phyloP scores from a whole-genome alignment of 139 green algal genomes.

The Raphidocelis subcapitata region DNA sequence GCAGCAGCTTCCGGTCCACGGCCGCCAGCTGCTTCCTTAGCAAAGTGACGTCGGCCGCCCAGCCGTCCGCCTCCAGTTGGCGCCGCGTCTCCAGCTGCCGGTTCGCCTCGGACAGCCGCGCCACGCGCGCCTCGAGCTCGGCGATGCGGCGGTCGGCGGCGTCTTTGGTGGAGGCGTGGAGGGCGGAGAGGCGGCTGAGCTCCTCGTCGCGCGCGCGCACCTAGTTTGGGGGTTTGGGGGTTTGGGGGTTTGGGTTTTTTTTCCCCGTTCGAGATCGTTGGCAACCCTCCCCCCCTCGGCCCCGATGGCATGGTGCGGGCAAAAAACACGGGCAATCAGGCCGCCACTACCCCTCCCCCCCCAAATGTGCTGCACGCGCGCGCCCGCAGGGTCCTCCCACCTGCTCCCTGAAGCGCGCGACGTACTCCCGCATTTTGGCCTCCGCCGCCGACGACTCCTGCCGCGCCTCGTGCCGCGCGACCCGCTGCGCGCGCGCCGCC shows the following conservation, averaged over 20 bases:
- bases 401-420: slow-evolving; percentile 42
- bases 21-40: slow-evolving; percentile 59
- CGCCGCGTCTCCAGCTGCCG: slow-evolving; percentile 48
- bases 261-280: no score
- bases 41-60: slow-evolving; percentile 52
- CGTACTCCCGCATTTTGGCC: slow-evolving; percentile 36
- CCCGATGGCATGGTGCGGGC: no score
- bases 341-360: no score
- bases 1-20: slow-evolving; percentile 60
- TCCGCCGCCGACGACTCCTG: slow-evolving; percentile 13
- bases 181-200: slow-evolving; percentile 56
- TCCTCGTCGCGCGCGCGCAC: slow-evolving; percentile 64
- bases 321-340: no score
- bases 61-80: slow-evolving; percentile 64
- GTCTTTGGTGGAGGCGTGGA: slow-evolving; percentile 58
- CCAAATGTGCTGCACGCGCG: no score
- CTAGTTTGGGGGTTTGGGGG: no score
- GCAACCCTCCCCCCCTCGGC: no score
- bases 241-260: no score
- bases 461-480: slow-evolving; percentile 16
- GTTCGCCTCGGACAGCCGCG: slow-evolving; percentile 33
- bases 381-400: no score
- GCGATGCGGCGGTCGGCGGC: slow-evolving; percentile 64
- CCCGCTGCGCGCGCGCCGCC: slow-evolving; percentile 2
- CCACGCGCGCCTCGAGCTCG: slow-evolving; percentile 50